These are phyloP conservation scores for Aspergillus aculeatus DNA, from an alignment of 2,329 filamentous ascomycete genomes.

Conservation along the genomic window DNA sequence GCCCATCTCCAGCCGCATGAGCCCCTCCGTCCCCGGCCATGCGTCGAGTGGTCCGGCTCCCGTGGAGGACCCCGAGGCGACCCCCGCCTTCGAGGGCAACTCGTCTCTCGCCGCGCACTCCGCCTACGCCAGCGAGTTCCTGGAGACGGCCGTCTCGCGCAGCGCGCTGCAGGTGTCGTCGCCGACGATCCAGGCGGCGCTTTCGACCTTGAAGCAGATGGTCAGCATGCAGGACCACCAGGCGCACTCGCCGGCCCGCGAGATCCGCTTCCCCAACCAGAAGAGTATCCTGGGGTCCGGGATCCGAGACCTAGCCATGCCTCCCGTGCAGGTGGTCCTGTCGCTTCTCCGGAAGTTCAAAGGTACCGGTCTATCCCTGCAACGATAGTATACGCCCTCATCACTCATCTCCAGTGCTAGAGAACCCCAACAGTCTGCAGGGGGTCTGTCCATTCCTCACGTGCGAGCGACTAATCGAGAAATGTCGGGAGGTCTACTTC, in stretches of 20 bases:
- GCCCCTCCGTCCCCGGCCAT: conserved; percentile 12
- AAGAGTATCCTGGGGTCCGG: conserved; percentile 25
- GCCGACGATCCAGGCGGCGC: conserved; percentile 40
- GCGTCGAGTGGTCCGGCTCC: conserved; percentile 21
- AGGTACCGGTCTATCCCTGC: conserved; percentile 23
- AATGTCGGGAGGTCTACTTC: conserved; percentile 47
- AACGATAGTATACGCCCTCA: neutral
- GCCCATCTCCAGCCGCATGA: conserved; percentile 14
- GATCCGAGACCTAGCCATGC: conserved; percentile 37
- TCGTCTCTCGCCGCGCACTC: conserved; percentile 52
- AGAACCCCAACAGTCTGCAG: conserved; percentile 20
- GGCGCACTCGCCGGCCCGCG: conserved; percentile 21
- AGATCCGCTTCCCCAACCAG: conserved; percentile 30
- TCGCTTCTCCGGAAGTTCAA: conserved; percentile 33
- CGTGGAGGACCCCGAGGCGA: conserved; percentile 30
- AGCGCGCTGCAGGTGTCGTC: conserved; percentile 36
- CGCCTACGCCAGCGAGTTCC: conserved; percentile 46
- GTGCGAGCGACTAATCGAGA: conserved; percentile 34
- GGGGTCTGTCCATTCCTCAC: conserved; percentile 36
- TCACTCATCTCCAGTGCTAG: neutral
- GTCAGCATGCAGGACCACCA: conserved; percentile 38
- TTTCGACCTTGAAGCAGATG: conserved; percentile 40
- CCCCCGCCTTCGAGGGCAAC: conserved; percentile 48
- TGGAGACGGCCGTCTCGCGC: conserved; percentile 41
- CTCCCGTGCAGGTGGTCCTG: conserved; percentile 36